These are phyloP conservation scores for Cucurbita ficifolia DNA, from an alignment of 306 rosid genomes.

Conservation along the genomic window DNA sequence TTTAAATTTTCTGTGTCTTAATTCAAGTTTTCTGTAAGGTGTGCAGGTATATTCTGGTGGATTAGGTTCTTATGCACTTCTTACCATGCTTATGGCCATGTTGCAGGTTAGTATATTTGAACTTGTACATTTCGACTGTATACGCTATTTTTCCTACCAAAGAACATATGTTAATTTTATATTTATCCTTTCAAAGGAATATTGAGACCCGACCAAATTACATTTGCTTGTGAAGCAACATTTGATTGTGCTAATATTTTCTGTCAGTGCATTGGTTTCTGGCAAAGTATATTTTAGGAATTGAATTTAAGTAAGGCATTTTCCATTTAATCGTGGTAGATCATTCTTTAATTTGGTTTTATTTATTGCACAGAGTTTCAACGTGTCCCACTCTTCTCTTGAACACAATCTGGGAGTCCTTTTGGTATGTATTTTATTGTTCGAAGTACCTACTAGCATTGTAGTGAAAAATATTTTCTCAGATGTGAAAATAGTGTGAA, in stretches of 20 bases:
- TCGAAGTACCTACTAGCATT: neutral
- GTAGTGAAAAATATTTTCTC: neutral
- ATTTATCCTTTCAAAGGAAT: neutral
- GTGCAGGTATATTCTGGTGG: conserved; percentile 95
- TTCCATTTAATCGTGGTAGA: neutral
- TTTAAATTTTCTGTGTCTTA: conserved; percentile 10
- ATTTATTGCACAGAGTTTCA: conserved; percentile 45
- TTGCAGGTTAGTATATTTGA: conserved; percentile 49
- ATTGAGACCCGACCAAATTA: neutral
- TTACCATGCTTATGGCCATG: conserved; percentile 85
- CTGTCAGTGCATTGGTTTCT: neutral
- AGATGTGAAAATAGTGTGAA: neutral
- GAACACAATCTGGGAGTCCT: conserved; percentile 80
- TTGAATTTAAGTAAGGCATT: neutral
- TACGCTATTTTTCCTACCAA: neutral
- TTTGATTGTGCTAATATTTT: neutral
- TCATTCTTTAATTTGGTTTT: conserved; percentile 5
- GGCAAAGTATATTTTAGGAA: neutral
- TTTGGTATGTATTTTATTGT: conserved; percentile 42
- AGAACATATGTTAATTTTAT: too few species aligned
- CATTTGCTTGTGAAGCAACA: neutral
- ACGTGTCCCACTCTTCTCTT: conserved; percentile 23
- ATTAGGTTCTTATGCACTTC: conserved; percentile 88
- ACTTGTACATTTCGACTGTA: neutral
- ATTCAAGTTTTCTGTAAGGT: conserved; percentile 21